A percentile compares a stretch with the other conserved stretches of the same genome.
Conservation (phyloP, 2,329 filamentous ascomycete species). For the Elsinoe perseae region DNA sequence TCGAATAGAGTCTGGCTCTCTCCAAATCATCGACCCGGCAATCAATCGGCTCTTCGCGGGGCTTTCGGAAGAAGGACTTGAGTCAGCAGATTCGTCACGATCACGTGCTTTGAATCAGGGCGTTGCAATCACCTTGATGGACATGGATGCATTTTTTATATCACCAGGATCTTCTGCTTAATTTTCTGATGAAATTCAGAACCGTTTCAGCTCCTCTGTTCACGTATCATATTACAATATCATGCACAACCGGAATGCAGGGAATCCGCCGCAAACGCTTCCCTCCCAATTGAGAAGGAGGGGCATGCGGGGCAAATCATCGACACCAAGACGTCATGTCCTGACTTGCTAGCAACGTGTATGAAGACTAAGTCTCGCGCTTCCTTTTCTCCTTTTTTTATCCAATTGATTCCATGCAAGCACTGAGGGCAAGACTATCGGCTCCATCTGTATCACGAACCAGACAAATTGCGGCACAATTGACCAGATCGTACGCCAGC, state of each 20-base stretch:
- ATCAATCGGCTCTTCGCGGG: conserved; percentile 9
- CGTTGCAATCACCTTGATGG: conserved; percentile 2
- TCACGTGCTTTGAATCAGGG: conserved; percentile 5
- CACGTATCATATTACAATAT: not conserved
- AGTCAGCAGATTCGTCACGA: not conserved
- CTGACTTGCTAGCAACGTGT: not conserved
- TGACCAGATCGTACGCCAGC: conserved; percentile 16
- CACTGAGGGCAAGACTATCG: conserved; percentile 1
- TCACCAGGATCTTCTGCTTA: too few species aligned
- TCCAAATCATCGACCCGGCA: conserved; percentile 2
- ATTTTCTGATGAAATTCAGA: too few species aligned
- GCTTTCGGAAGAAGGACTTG: not conserved
- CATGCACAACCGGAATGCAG: not conserved
- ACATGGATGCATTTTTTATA: not conserved
- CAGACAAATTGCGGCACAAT: not conserved
- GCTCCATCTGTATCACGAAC: not conserved
- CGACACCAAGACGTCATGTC: conserved; percentile 12
- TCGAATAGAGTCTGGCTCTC: not conserved
- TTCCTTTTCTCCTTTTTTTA: not conserved
- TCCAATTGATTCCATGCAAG: conserved; percentile 8
- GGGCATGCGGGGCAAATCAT: conserved; percentile 2
- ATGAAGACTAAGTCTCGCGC: not conserved
- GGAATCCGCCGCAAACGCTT: not conserved
- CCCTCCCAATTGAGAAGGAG: not conserved
- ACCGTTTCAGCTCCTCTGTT: not conserved